Base-by-base conservation (phyloP, 2,329 filamentous ascomycete genomes). In the Pyricularia grisea region DNA sequence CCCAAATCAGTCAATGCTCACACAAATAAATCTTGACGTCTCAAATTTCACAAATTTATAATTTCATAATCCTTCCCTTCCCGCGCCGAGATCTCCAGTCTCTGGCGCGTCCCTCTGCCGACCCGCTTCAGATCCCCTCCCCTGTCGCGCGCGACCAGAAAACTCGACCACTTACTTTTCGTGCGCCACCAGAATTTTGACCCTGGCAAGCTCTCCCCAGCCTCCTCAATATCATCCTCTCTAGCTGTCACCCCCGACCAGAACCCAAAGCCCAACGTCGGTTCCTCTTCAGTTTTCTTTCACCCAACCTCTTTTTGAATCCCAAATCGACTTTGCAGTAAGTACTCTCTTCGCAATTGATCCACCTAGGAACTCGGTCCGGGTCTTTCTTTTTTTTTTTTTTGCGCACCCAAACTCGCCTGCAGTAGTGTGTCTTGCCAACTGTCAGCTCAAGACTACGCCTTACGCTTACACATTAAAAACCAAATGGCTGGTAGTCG, bases 191-290 rank as follows among this genome's bases (percentile, higher is more conserved):
- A 63, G 60, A 63, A 63, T 63, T 63, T 63, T 17, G 60, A 63
- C 60, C 60, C 60, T 28, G 60, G 60, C 60, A 63, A 63, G 25
- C 25, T 27, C 60, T 25, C 23, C 60, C 60, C 60, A 63, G 60
- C 60, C 60, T 63, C 60, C 60, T 63, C 60, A 63, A 63, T 63
- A 63, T 63, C 60, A 63, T 63, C 60, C n/a, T 63, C 60, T 14
- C 60, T 28, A 28, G 60, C 60, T 28, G 55, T 23, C 42, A 17
- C 10, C 36, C 42, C 42, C 42, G 42, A 50, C 42, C 42, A 50
- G 4, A 17, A 50, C 42, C 42, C 42, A 50, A 14, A 61, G 58
- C 58, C 58, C 23, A 63, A 63, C 60, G 17, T 50, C 60, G 60
- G 11, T 30, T 28, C 60, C 9, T 28, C 60, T 17, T 63, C 60